Percentiles rank a stretch among this genome's conserved stretches.
phyloP scores from a whole-genome alignment of 164 flowering plant genomes.

The Magnolia sinica region DNA sequence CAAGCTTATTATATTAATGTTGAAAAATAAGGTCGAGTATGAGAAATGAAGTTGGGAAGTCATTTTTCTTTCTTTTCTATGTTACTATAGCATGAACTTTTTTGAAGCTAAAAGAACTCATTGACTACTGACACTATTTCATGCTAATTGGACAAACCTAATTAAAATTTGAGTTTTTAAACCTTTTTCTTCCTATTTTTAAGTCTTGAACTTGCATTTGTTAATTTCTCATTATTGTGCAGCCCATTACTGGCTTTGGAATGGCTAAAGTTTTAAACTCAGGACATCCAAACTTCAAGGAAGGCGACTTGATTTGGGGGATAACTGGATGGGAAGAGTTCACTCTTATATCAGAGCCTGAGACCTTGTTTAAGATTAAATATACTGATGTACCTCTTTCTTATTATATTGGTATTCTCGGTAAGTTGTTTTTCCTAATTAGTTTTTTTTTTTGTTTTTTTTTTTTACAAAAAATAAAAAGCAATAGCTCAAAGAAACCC shows the following conservation, averaged over 20 bases:
- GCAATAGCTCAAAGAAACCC: no score
- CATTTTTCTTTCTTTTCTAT: no score
- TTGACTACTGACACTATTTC: neutral
- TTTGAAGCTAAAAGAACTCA: no score
- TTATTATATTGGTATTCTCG: constrained; percentile 37
- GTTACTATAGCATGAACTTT: no score
- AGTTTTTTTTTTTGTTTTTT: no score
- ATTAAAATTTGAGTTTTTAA: neutral
- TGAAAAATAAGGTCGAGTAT: no score
- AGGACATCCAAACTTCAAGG: constrained; percentile 31
- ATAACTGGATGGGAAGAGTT: constrained; percentile 55
- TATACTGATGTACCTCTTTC: constrained; percentile 54
- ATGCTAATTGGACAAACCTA: neutral
- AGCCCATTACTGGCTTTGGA: constrained; percentile 23
- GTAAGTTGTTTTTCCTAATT: constrained; percentile 6
- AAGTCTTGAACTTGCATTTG: neutral
- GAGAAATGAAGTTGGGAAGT: no score
- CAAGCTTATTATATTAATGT: no score
- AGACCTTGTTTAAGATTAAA: constrained; percentile 28
- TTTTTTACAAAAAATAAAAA: no score
- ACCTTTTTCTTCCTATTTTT: neutral
- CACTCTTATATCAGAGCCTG: constrained; percentile 23
- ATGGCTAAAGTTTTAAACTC: constrained; percentile 49
- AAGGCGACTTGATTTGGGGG: constrained; percentile 61
- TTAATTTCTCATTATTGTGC: neutral